Evolutionary conservation across 352 stramenopile species (phyloP).

Genomic region (Phytophthora idaei): DNA sequence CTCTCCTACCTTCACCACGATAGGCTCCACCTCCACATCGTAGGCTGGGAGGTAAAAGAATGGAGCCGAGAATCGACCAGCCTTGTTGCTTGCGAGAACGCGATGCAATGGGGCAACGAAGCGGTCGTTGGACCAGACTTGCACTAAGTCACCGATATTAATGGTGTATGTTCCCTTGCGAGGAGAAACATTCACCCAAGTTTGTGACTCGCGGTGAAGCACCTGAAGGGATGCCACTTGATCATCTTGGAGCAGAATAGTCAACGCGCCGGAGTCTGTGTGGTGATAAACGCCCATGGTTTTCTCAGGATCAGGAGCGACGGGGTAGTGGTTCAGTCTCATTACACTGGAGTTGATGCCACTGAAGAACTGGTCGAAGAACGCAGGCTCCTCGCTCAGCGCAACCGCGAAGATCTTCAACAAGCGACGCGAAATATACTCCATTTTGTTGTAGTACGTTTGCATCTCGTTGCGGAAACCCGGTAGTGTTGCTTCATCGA

Average conservation of each 20-base stretch:
- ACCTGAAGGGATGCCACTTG: conserved; percentile 54
- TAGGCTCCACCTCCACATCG: conserved; percentile 54
- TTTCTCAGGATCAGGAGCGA: conserved; percentile 44
- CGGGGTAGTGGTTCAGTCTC: conserved; percentile 92
- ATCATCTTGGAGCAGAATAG: conserved; percentile 59
- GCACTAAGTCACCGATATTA: conserved; percentile 65
- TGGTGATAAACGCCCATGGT: conserved; percentile 64
- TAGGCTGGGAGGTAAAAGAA: conserved; percentile 81
- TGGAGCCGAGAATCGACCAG: conserved; percentile 54
- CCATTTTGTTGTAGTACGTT: conserved; percentile 52
- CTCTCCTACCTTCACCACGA: conserved; percentile 42
- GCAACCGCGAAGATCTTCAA: conserved; percentile 62
- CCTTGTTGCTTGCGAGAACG: conserved; percentile 41
- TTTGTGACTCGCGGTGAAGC: conserved; percentile 41
- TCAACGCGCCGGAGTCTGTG: conserved; percentile 58
- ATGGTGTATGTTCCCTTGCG: conserved; percentile 55
- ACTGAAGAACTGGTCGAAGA: conserved; percentile 68
- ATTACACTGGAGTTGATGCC: conserved; percentile 88
- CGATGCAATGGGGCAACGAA: conserved; percentile 54
- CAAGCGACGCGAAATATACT: conserved; percentile 57
- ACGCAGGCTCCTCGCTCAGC: conserved; percentile 49
- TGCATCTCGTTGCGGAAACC: conserved; percentile 58
- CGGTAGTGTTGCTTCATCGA: conserved; percentile 42
- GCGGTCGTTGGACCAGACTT: conserved; percentile 59
- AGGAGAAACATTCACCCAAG: conserved; percentile 55